Conservation (phyloP, 495 filamentous ascomycete species). For the Penicillium silybi region DNA sequence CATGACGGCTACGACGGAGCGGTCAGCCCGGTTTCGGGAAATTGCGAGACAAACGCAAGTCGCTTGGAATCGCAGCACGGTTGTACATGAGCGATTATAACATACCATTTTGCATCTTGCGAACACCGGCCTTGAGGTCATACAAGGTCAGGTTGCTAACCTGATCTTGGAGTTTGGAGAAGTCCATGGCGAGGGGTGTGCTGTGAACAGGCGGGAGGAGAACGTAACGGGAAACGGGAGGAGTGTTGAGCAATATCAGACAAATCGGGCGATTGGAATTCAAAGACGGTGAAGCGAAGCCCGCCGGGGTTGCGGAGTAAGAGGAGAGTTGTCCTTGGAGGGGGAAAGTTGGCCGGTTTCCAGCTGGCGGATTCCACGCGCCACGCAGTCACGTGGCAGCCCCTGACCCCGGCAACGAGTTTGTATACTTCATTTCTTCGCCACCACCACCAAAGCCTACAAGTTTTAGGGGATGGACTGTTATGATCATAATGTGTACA, state of each 20-base stretch:
- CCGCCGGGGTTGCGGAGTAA: constrained; percentile 14
- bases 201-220: constrained; percentile 14
- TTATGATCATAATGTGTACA: constrained; percentile 24
- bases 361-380: constrained; percentile 36
- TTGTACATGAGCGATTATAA: not conserved
- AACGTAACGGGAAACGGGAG: constrained; percentile 6
- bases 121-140: constrained; percentile 93
- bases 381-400: constrained; percentile 37
- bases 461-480: not conserved
- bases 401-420: constrained; percentile 25
- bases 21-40: constrained; percentile 13
- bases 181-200: constrained; percentile 63
- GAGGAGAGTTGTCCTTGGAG: constrained; percentile 10
- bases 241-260: not conserved
- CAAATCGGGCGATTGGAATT: constrained; percentile 11
- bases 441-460: too few species aligned
- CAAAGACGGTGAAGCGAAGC: constrained; percentile 15
- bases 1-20: constrained; percentile 73
- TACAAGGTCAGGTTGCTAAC: constrained; percentile 94
- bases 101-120: constrained; percentile 98
- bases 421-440: constrained; percentile 4
- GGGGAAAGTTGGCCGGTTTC: constrained; percentile 21
- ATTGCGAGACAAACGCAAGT: constrained; percentile 8
- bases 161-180: constrained; percentile 77
- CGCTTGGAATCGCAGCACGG: constrained; percentile 4